Percentiles rank a stretch among this genome's conserved stretches.
Evolutionary conservation across 768 basidiomycete species (phyloP).

Genomic region (Trametes maxima): DNA sequence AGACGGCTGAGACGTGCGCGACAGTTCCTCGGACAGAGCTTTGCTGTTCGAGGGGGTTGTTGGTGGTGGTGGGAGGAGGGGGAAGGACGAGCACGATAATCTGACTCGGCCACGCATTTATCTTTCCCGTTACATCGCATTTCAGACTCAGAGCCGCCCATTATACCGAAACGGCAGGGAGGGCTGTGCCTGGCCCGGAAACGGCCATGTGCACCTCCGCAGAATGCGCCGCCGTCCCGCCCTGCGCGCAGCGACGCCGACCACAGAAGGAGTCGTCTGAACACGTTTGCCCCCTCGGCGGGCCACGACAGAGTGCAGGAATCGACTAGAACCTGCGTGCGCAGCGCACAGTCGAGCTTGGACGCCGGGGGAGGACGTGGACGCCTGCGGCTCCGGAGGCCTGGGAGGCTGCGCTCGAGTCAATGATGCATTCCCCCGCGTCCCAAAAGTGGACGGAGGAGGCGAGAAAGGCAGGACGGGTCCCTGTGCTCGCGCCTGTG

Average conservation of each 20-base stretch:
- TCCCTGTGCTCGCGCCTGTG: not conserved
- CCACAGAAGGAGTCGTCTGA: slow-evolving; percentile 8
- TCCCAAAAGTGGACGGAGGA: slow-evolving; percentile 1
- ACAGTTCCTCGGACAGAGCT: slow-evolving; percentile 22
- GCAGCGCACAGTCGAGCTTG: slow-evolving; percentile 6
- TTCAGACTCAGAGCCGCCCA: slow-evolving; percentile 36
- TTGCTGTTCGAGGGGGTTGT: slow-evolving; percentile 22
- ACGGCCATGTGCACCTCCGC: slow-evolving; percentile 14
- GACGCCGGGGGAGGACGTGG: slow-evolving; percentile 2
- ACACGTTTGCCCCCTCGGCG: not conserved
- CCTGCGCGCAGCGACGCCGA: slow-evolving; percentile 6
- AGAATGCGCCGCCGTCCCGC: not conserved
- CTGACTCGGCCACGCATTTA: slow-evolving; percentile 32
- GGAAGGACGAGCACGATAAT: slow-evolving; percentile 20
- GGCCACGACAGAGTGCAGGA: not conserved
- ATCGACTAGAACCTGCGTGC: slow-evolving; percentile 2
- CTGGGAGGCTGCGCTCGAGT: slow-evolving; percentile 16
- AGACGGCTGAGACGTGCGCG: slow-evolving; percentile 17
- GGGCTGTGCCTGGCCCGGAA: slow-evolving; percentile 20
- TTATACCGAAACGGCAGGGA: slow-evolving; percentile 9
- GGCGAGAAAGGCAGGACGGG: slow-evolving; percentile 8
- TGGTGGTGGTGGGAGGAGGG: slow-evolving; percentile 25
- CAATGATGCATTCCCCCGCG: slow-evolving; percentile 13
- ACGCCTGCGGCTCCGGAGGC: slow-evolving; percentile 12
- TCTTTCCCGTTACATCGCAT: slow-evolving; percentile 25